Conservation (phyloP, 345 rosid genomes). For the Eucalyptus sp. region DNA sequence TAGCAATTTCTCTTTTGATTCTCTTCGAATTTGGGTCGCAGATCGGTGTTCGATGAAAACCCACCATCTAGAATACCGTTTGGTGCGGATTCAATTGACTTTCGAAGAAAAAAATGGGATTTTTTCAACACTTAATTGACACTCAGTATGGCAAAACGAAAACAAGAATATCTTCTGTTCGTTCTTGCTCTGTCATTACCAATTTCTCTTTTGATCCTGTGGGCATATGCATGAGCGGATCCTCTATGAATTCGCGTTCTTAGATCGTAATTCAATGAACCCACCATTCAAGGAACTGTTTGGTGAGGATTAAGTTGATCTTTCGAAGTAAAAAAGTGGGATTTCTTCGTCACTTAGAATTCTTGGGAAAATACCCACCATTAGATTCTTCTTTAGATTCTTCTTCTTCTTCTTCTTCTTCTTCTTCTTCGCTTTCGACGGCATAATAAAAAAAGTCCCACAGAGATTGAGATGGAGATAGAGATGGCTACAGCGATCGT, state of each 20-base stretch:
- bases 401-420: not conserved
- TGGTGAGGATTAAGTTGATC: not conserved
- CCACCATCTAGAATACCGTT: not conserved
- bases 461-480: not conserved
- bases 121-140: not conserved
- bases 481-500: not conserved
- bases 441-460: not conserved
- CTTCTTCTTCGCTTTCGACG: not conserved
- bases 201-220: too few species aligned
- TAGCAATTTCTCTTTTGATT: not conserved
- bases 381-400: not conserved
- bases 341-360: not conserved
- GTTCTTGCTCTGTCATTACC: too few species aligned
- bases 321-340: not conserved
- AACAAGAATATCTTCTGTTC: not conserved
- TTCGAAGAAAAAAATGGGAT: not conserved
- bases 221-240: too few species aligned
- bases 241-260: not conserved
- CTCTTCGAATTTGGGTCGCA: not conserved
- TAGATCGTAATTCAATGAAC: not conserved
- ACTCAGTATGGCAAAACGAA: not conserved
- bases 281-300: not conserved
- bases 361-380: not conserved
- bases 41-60: not conserved
- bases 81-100: not conserved